Conservation (phyloP, 768 basidiomycete genomes). For the Boletus reticuloceps region DNA sequence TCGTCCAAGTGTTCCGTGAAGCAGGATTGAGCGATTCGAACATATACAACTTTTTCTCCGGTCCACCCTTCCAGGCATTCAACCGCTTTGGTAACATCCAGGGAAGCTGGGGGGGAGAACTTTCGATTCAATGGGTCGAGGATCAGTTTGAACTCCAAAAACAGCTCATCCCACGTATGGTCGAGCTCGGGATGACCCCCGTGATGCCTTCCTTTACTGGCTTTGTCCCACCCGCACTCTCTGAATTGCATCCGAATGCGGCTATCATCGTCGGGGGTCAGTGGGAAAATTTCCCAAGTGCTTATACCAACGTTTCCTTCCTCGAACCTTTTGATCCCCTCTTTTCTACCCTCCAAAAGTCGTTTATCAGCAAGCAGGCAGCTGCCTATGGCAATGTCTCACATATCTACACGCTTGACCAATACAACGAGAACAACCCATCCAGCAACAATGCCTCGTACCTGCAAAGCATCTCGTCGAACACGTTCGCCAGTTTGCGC, state of each 20-base stretch:
- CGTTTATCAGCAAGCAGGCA: constrained; percentile 38
- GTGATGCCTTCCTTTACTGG: constrained; percentile 42
- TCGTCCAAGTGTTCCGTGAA: constrained; percentile 37
- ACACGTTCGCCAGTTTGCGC: constrained; percentile 36
- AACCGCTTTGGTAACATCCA: constrained; percentile 45
- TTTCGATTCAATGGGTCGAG: constrained; percentile 37
- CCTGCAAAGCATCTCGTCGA: constrained; percentile 32
- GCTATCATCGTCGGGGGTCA: constrained; percentile 34
- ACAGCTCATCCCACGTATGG: constrained; percentile 36
- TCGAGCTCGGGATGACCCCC: constrained; percentile 43
- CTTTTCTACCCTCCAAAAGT: constrained; percentile 34
- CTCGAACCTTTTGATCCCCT: constrained; percentile 41
- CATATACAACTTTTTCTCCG: constrained; percentile 35
- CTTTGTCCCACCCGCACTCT: constrained; percentile 37
- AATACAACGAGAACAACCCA: constrained; percentile 43
- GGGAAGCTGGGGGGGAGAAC: constrained; percentile 36
- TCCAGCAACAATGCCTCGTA: constrained; percentile 33
- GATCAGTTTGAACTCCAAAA: constrained; percentile 39
- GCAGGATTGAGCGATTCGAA: constrained; percentile 35
- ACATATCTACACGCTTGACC: constrained; percentile 44
- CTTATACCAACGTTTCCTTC: constrained; percentile 37
- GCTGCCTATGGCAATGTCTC: constrained; percentile 37
- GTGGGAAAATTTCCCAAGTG: constrained; percentile 35
- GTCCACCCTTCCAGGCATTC: constrained; percentile 42
- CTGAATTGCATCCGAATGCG: constrained; percentile 32